These are phyloP conservation scores for Fusarium pseudonygamai DNA, from an alignment of 2,329 filamentous ascomycete genomes.

Conservation along the genomic window DNA sequence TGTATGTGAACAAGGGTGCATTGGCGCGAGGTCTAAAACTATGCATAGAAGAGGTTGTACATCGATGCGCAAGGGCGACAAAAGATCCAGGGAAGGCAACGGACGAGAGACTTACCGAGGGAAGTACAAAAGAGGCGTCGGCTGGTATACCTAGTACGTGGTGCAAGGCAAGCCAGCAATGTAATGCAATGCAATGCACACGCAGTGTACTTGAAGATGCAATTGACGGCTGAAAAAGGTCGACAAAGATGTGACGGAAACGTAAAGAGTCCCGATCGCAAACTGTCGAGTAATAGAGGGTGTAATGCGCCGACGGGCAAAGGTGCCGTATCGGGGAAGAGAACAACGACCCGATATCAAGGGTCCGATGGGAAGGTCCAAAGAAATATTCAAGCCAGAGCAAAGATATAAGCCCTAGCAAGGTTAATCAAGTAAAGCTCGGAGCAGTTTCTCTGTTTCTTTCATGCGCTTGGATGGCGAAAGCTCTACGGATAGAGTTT, in stretches of 20 bases:
- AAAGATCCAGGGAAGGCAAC: conserved; percentile 1
- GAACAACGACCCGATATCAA: conserved; percentile 24
- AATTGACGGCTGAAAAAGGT: background rate
- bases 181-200: conserved; percentile 1
- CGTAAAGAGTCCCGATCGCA: conserved; percentile 27
- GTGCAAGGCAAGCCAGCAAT: conserved; percentile 28
- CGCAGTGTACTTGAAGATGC: conserved; percentile 9
- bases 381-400: conserved; percentile 1
- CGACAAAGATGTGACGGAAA: conserved; percentile 20
- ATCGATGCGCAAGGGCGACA: conserved; percentile 10
- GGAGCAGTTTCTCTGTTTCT: conserved; percentile 2
- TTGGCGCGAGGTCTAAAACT: conserved; percentile 2
- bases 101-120: conserved; percentile 23
- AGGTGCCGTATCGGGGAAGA: conserved; percentile 35
- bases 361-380: conserved; percentile 1
- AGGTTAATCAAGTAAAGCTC: conserved; percentile 2
- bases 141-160: conserved; percentile 20
- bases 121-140: conserved; percentile 20
- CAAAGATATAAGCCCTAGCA: conserved; percentile 12
- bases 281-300: conserved; percentile 10
- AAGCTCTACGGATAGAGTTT: background rate
- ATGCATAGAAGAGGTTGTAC: conserved; percentile 17
- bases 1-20: conserved; percentile 14
- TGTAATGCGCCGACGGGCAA: conserved; percentile 37
- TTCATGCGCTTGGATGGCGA: background rate